These are phyloP conservation scores for Tuctoria greenei DNA, from an alignment of 176 grass and related monocot species.

Conservation along the genomic window DNA sequence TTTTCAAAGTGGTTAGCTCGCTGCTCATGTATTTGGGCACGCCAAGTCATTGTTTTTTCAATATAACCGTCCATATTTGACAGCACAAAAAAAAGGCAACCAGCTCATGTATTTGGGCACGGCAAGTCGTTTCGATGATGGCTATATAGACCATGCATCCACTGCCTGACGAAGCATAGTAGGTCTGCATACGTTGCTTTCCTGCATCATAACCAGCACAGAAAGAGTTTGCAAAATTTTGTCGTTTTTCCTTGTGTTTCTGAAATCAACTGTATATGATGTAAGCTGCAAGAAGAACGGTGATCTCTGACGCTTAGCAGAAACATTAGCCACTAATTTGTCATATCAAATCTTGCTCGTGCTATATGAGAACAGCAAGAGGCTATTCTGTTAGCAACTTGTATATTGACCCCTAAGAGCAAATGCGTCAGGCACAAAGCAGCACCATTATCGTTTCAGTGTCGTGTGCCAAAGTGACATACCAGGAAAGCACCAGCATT, in stretches of 20 bases:
- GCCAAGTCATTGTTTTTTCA: slow-evolving; percentile 21
- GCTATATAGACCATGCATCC: not conserved
- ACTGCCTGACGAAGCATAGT: slow-evolving; percentile 13
- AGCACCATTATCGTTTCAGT: not conserved
- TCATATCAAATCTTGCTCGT: not conserved
- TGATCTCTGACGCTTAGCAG: not conserved
- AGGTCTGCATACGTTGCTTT: slow-evolving; percentile 4
- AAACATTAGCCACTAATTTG: not conserved
- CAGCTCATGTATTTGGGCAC: slow-evolving; percentile 10
- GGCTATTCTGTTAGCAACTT: not conserved
- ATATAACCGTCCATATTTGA: not conserved
- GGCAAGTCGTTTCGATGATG: not conserved
- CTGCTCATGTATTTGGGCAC: slow-evolving; percentile 17
- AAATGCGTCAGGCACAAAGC: slow-evolving; percentile 13
- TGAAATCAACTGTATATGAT: not conserved
- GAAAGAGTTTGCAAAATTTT: not conserved
- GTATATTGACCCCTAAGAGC: slow-evolving; percentile 2
- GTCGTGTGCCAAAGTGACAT: not conserved
- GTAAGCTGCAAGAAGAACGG: not conserved
- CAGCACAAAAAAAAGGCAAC: not conserved
- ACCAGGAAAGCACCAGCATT: not conserved
- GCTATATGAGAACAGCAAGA: not conserved
- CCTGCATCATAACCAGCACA: not conserved
- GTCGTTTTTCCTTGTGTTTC: not conserved
- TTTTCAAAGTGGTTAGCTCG: not conserved